Percentiles rank a stretch among this genome's conserved stretches.
Conservation (phyloP, 2,329 filamentous ascomycete species). For the Fusarium odoratissimum region DNA sequence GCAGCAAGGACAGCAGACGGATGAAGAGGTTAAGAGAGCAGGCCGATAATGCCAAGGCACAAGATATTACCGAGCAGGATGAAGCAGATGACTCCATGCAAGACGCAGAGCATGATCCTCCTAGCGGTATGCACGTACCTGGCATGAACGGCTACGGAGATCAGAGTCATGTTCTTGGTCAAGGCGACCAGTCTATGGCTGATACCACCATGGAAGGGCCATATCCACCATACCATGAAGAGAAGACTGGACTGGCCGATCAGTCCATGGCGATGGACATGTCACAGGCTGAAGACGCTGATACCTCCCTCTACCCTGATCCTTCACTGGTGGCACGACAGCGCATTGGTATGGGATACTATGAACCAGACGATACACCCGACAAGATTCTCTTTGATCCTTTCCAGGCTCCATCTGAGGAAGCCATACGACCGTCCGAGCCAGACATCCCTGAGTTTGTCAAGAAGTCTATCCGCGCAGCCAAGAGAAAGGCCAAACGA, state of each 20-base stretch:
- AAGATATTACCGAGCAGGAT: constrained; percentile 53
- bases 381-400: constrained; percentile 71
- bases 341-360: constrained; percentile 70
- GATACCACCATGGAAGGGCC: constrained; percentile 18
- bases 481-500: constrained; percentile 64
- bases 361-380: constrained; percentile 67
- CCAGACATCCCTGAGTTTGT: constrained; percentile 65
- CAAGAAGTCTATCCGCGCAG: constrained; percentile 65
- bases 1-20: constrained; percentile 66
- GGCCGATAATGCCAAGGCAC: constrained; percentile 68
- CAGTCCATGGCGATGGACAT: constrained; percentile 9
- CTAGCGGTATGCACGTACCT: constrained; percentile 9
- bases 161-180: constrained; percentile 49
- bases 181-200: constrained; percentile 19
- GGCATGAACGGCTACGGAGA: constrained; percentile 46
- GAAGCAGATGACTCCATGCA: constrained; percentile 42
- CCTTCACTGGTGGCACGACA: constrained; percentile 59
- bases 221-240: constrained; percentile 20
- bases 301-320: constrained; percentile 60
- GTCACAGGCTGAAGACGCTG: constrained; percentile 45
- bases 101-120: constrained; percentile 11
- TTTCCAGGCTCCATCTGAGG: constrained; percentile 64
- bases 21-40: constrained; percentile 68
- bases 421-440: constrained; percentile 56
- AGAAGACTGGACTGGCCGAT: background rate